Conservation (phyloP, 371 early-diverging fungal genomes). For the Mortierella sp. region DNA sequence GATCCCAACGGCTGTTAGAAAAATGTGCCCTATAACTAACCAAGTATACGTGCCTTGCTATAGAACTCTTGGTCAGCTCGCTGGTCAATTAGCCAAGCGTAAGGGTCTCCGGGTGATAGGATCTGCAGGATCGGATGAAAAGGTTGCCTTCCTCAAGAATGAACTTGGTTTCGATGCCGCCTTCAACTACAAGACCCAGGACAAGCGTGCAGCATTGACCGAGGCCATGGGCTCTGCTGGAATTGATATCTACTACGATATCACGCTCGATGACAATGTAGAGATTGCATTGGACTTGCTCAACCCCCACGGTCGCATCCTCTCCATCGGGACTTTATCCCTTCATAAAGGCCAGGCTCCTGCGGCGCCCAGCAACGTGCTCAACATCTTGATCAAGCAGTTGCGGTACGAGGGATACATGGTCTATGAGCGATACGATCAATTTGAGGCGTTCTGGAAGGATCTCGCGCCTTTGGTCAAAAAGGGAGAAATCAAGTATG, state of each 20-base stretch:
- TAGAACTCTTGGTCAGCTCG: background rate
- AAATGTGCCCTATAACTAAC: no score
- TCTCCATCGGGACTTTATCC: slow-evolving; percentile 66
- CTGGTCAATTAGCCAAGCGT: slow-evolving; percentile 77
- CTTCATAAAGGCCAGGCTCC: slow-evolving; percentile 61
- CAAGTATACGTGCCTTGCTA: no score
- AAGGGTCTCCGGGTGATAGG: slow-evolving; percentile 80
- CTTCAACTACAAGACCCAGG: slow-evolving; percentile 87
- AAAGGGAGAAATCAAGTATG: slow-evolving; percentile 62
- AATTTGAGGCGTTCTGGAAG: slow-evolving; percentile 48
- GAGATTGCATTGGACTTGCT: slow-evolving; percentile 31
- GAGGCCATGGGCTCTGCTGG: slow-evolving; percentile 70
- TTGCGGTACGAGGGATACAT: slow-evolving; percentile 21
- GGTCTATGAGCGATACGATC: slow-evolving; percentile 10
- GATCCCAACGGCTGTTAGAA: no score
- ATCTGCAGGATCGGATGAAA: slow-evolving; percentile 82
- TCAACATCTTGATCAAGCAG: slow-evolving; percentile 52
- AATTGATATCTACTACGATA: slow-evolving; percentile 81
- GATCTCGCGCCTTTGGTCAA: slow-evolving; percentile 60
- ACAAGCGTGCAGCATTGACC: slow-evolving; percentile 54
- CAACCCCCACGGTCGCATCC: slow-evolving; percentile 26
- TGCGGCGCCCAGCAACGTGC: slow-evolving; percentile 52
- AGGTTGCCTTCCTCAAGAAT: slow-evolving; percentile 73
- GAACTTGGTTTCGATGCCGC: slow-evolving; percentile 76
- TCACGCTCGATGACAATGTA: slow-evolving; percentile 64